These are phyloP conservation scores for Colletotrichum siamense DNA, from an alignment of 2,329 filamentous ascomycete genomes.

Conservation along the genomic window DNA sequence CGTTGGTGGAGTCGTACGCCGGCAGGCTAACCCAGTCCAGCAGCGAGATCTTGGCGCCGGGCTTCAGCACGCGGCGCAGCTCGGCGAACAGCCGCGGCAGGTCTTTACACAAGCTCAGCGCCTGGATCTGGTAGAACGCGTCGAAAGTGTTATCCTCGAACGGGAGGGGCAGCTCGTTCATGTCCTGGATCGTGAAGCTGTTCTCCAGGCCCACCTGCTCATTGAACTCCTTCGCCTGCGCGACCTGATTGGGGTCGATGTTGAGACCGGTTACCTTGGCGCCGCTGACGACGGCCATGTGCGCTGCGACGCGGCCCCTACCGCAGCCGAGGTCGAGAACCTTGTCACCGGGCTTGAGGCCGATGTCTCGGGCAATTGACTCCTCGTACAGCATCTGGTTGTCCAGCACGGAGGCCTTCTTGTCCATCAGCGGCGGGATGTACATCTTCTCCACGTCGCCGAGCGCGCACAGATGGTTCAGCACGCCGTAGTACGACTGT, in stretches of 20 bases:
- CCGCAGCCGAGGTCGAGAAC: conserved; percentile 60
- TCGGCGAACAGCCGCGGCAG: conserved; percentile 51
- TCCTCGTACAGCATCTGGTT: conserved; percentile 60
- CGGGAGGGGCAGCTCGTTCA: conserved; percentile 56
- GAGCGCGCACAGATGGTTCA: conserved; percentile 60
- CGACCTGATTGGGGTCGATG: conserved; percentile 58
- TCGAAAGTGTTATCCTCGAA: conserved; percentile 55
- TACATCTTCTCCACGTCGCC: conserved; percentile 66
- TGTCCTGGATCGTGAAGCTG: conserved; percentile 55
- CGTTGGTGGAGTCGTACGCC: conserved; percentile 50
- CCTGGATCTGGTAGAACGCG: conserved; percentile 64
- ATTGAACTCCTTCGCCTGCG: conserved; percentile 50
- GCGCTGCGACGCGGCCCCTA: conserved; percentile 57
- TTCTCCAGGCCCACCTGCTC: conserved; percentile 47
- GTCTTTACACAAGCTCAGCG: conserved; percentile 57
- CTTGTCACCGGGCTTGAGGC: conserved; percentile 46
- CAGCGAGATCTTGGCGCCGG: conserved; percentile 54
- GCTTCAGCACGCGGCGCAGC: conserved; percentile 53
- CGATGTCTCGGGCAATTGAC: conserved; percentile 52
- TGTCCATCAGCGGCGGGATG: conserved; percentile 59
- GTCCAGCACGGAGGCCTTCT: conserved; percentile 51
- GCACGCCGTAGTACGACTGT: conserved; percentile 56
- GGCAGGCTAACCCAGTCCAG: conserved; percentile 60
- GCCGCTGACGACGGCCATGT: conserved; percentile 54
- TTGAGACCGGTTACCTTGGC: conserved; percentile 56